phyloP scores from a whole-genome alignment of 2,329 filamentous ascomycete species.

The Ceratocystis variospora region DNA sequence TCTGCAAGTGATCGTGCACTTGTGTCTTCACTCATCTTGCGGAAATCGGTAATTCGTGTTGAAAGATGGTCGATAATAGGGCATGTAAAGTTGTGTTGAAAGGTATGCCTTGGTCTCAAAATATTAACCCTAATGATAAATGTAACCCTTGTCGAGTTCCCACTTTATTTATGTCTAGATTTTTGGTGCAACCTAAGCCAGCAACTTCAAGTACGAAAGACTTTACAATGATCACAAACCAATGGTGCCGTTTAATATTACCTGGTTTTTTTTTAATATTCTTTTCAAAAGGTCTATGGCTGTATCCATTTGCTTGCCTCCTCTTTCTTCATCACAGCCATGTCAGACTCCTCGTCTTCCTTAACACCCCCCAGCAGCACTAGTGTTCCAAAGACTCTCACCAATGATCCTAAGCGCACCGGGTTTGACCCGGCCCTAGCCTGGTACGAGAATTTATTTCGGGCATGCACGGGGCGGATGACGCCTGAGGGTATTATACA shows the following conservation, averaged over 20 bases:
- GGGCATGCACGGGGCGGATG: conserved; percentile 61
- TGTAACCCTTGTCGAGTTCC: neutral
- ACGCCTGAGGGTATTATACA: conserved; percentile 53
- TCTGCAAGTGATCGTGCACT: conserved; percentile 29
- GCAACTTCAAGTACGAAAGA: neutral
- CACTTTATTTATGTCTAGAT: neutral
- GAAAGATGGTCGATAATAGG: neutral
- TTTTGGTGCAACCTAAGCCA: conserved; percentile 4
- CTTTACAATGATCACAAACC: neutral
- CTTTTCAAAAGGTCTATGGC: too few relatives aligned
- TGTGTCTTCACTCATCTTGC: conserved; percentile 15
- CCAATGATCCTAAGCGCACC: conserved; percentile 47
- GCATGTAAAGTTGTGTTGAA: neutral
- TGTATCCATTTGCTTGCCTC: neutral
- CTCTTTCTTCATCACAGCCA: neutral
- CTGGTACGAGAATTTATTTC: conserved; percentile 77
- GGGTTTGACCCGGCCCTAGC: conserved; percentile 47
- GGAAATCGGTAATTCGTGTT: neutral
- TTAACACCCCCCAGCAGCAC: neutral
- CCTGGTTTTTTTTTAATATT: neutral
- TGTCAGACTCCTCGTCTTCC: conserved; percentile 6
- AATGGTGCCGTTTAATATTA: neutral
- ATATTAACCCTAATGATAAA: neutral
- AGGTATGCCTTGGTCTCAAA: too few relatives aligned
- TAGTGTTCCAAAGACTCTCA: conserved; percentile 27